Evolutionary conservation across 2,329 filamentous ascomycete species (phyloP), one percentile per base, ranked within the genome.

Genomic region (Mycosphaerella arachidis): DNA sequence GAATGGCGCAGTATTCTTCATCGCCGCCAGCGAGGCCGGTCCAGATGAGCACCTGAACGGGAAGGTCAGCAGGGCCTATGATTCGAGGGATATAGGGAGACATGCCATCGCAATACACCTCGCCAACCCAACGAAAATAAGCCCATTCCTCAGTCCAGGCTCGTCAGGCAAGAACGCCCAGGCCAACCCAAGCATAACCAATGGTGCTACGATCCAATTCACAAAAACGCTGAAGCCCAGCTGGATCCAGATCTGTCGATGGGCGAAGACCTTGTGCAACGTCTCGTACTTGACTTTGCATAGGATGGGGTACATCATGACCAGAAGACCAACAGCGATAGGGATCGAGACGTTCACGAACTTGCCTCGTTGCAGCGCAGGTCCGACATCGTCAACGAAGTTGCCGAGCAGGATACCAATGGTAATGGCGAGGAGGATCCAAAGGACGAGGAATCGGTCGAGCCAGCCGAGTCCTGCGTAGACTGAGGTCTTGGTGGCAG

Each of bases 281-380:
- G 84, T 83, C 72, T 95, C 91, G 74, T 86, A 94, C 45, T 85
- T 85, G 6, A 95, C 88, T 73, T 94, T 94, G 81, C 90, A 95
- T 0, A 96, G 78, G 61, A 96, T 95, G 0, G 91, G 92, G 70
- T 94, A 96, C 90, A 96, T 96, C 91, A 96, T 96, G 46, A 95
- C 86, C 1, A 96, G 80, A 0, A 96, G 77, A 0, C 91, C 91
- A 52, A 95, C 78, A 0, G 91, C 90, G 16, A 89, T 89, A 0
- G 87, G 87, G 27, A 88, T 75, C 1, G 85, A 87, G 0, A 90
- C 86, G 0, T 86, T 85, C 0, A 90, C 88, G 67, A 93, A 92
- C 29, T 84, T 82, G 6, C 90, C 90, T 66, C 81, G 84, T 63
- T 92, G 83, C 13, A 94, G 73, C 0, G 85, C 82, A 0, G 81